Conservation (phyloP, 2,329 filamentous ascomycete genomes). For the Botryosphaeria agaves region DNA sequence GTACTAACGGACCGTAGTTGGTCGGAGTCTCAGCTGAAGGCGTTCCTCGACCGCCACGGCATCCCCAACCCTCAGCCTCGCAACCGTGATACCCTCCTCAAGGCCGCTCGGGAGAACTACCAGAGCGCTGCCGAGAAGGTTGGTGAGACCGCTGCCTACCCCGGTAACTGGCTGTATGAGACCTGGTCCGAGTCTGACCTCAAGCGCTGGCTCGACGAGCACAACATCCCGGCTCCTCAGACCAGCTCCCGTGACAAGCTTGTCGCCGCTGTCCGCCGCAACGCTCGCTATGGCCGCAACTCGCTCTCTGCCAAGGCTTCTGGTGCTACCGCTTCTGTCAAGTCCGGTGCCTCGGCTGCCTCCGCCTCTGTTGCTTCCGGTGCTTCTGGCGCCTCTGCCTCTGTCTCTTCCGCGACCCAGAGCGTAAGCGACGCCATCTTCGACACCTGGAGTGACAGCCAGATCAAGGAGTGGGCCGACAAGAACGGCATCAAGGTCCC, state of each 20-base stretch:
- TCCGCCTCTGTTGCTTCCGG: constrained; percentile 44
- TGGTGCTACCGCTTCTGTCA: constrained; percentile 54
- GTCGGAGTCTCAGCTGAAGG: constrained; percentile 84
- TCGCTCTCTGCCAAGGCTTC: too few species aligned
- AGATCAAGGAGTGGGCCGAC: constrained; percentile 86
- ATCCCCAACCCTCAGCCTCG: constrained; percentile 81
- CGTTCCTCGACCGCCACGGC: constrained; percentile 75
- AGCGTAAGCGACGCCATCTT: constrained; percentile 70
- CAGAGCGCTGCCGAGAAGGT: constrained; percentile 56
- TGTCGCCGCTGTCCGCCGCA: constrained; percentile 76
- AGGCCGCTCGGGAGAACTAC: constrained; percentile 65
- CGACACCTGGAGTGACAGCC: constrained; percentile 73
- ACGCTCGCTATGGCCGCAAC: constrained; percentile 42
- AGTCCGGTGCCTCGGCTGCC: constrained; percentile 35
- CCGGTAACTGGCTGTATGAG: constrained; percentile 86
- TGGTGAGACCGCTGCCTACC: constrained; percentile 69
- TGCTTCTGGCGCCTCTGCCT: constrained; percentile 42
- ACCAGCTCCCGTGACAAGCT: constrained; percentile 71
- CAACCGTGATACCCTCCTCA: constrained; percentile 65
- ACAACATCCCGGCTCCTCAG: constrained; percentile 75
- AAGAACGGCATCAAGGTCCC: constrained; percentile 81
- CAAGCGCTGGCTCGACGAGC: constrained; percentile 82
- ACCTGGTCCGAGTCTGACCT: constrained; percentile 86
- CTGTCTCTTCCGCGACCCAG: constrained; percentile 43
- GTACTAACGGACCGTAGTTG: constrained; percentile 41